phyloP scores from a whole-genome alignment of 2,329 filamentous ascomycete genomes.

The Penicillium sp. region DNA sequence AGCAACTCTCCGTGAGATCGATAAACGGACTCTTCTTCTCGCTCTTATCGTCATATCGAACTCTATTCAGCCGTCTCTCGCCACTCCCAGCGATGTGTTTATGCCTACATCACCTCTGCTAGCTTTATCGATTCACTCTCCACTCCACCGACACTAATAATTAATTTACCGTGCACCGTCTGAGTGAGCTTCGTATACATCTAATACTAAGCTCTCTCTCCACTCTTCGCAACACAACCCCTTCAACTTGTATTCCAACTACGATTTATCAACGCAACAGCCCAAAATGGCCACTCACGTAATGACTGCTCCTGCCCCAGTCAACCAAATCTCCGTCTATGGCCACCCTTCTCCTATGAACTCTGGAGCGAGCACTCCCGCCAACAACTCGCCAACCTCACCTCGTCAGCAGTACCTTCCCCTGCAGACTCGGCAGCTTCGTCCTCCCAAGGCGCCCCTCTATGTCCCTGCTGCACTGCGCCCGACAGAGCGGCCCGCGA shows the following conservation, averaged over 20 bases:
- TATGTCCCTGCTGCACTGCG: slow-evolving; percentile 68
- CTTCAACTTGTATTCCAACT: neutral
- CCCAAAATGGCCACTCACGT: slow-evolving; percentile 39
- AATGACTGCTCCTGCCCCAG: slow-evolving; percentile 33
- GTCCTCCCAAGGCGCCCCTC: slow-evolving; percentile 63
- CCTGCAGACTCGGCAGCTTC: slow-evolving; percentile 60
- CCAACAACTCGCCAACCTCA: slow-evolving; percentile 60
- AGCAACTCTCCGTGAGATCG: neutral
- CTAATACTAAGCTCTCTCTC: slow-evolving; percentile 5
- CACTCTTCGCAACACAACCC: slow-evolving; percentile 8
- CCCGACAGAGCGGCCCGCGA: slow-evolving; percentile 60
- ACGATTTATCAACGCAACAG: neutral
- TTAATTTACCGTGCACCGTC: slow-evolving; percentile 12
- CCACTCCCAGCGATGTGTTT: slow-evolving; percentile 27
- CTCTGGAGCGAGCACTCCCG: slow-evolving; percentile 56
- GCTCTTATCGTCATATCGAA: slow-evolving; percentile 23
- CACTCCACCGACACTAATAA: slow-evolving; percentile 2
- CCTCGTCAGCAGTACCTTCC: slow-evolving; percentile 49
- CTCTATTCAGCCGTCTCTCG: slow-evolving; percentile 16
- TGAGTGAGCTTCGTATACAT: neutral
- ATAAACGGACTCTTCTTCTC: slow-evolving; percentile 1
- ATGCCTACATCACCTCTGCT: slow-evolving; percentile 12
- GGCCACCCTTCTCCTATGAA: slow-evolving; percentile 50
- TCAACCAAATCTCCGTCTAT: slow-evolving; percentile 44
- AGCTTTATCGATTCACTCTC: slow-evolving; percentile 8